phyloP scores from a whole-genome alignment of 371 early-diverging fungal genomes.

The Smittium mucronatum region DNA sequence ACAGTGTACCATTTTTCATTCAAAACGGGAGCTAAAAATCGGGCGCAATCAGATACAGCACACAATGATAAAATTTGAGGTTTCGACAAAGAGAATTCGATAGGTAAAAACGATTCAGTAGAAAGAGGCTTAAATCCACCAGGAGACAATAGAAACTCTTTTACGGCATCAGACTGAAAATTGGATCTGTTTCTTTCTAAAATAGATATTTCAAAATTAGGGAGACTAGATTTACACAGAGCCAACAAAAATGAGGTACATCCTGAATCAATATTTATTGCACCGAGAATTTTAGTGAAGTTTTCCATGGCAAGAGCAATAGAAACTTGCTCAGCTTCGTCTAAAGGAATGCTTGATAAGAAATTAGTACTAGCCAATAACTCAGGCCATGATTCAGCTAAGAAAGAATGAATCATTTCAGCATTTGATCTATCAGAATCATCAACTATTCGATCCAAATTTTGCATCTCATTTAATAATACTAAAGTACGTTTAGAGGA shows the following conservation, averaged over 20 bases:
- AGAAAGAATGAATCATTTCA: constrained; percentile 36
- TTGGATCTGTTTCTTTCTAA: constrained; percentile 17
- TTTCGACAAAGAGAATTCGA: constrained; percentile 31
- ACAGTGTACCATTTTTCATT: constrained; percentile 77
- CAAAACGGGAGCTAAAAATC: constrained; percentile 57
- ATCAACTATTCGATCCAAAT: constrained; percentile 1
- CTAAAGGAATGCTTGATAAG: constrained; percentile 58
- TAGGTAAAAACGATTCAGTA: constrained; percentile 14
- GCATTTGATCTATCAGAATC: not conserved
- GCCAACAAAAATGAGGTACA: constrained; percentile 76
- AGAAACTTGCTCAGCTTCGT: constrained; percentile 68
- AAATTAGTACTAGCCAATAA: constrained; percentile 67
- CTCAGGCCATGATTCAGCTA: constrained; percentile 68
- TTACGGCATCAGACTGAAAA: not conserved
- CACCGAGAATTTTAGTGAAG: constrained; percentile 72
- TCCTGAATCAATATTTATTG: constrained; percentile 58
- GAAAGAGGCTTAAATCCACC: constrained; percentile 12
- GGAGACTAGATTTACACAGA: constrained; percentile 65
- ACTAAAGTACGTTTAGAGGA: constrained; percentile 19
- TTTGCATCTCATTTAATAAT: not conserved
- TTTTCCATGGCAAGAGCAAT: constrained; percentile 58
- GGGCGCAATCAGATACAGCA: constrained; percentile 55
- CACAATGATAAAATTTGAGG: constrained; percentile 67
- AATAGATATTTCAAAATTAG: constrained; percentile 27
- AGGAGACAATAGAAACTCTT: not conserved